Percentiles rank a stretch among this genome's conserved stretches.
phyloP scores from a whole-genome alignment of 1,139 yeast species.

The Debaryomyces sp. region DNA sequence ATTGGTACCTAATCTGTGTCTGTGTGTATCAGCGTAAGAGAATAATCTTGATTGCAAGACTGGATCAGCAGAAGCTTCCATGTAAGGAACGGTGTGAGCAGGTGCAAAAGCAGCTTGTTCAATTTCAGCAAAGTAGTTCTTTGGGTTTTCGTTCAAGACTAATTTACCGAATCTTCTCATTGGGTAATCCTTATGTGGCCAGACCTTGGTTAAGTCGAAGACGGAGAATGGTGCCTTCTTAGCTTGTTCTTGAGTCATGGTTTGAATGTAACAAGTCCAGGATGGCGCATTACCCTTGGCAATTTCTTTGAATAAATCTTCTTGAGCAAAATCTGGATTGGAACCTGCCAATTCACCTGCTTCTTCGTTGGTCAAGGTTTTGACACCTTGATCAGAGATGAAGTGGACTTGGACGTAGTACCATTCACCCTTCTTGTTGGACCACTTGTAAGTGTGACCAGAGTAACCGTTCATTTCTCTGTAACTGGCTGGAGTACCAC shows the following conservation, averaged over 20 bases:
- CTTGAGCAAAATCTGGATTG: constrained; percentile 66
- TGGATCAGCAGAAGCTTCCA: constrained; percentile 86
- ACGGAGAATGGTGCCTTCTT: constrained; percentile 63
- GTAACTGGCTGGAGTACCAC: constrained; percentile 70
- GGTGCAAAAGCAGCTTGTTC: constrained; percentile 87
- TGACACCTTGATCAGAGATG: constrained; percentile 60
- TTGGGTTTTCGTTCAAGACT: constrained; percentile 69
- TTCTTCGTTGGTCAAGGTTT: constrained; percentile 57
- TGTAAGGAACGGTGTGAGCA: constrained; percentile 80
- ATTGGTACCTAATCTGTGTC: constrained; percentile 64
- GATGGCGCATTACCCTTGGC: constrained; percentile 62
- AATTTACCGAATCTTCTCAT: constrained; percentile 73
- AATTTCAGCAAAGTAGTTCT: constrained; percentile 79
- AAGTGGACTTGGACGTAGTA: constrained; percentile 67
- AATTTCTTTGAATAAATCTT: constrained; percentile 64
- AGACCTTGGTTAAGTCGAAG: constrained; percentile 72
- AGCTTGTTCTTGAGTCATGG: constrained; percentile 69
- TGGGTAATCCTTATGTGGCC: constrained; percentile 82
- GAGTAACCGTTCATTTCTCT: constrained; percentile 73
- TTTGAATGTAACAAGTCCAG: constrained; percentile 67
- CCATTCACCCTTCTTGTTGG: constrained; percentile 68
- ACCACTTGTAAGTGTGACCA: constrained; percentile 73
- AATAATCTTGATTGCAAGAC: constrained; percentile 83
- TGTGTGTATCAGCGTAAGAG: constrained; percentile 85
- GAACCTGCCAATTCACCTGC: constrained; percentile 60